Base-by-base conservation (phyloP, 306 rosid species). In the Lithocarpus polystachyus region DNA sequence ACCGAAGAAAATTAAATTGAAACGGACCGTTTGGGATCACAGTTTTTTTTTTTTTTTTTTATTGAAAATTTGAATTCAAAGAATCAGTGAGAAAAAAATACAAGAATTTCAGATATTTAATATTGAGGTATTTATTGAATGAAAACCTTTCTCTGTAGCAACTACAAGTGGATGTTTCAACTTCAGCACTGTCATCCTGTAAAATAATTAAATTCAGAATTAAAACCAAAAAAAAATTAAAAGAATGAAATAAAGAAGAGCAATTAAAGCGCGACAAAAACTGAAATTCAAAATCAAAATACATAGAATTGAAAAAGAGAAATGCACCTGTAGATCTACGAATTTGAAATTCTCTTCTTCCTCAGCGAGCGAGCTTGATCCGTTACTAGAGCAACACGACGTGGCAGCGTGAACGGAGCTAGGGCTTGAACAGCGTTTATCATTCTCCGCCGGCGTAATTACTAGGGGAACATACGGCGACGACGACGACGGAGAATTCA, bases 331-430 rank as follows among this genome's bases (percentile, higher is more conserved):
- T 85, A 89, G 99, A 92, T 95, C 95, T 85, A 80, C 82, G 76
- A 86, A 78, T n/a, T 84, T 75, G 82, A 75, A 76, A 62, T 76
- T 71, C 40, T 84, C 80, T 12, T 89, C 85, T 11, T 81, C 83
- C 72, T 68, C 72, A 14, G 72, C 22, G 4, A 78, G 70, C 54
- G 56, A 79, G 48, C 76, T 79, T 51, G 92, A 89, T 75, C 88
- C 88, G 72, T 89, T 92, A 88, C 91, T 89, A 1, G 97, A 95
- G 82, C 96, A 95, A 78, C 94, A 89, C 14, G 93, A 91, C 9
- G 81, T 76, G 20, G 84, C 83, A 22, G 37, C 68, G 26, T 84
- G 88, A 75, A 82, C 84, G 22, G 81, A 80, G 72, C 56, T 80
- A 82, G 82, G 83, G 78, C 89, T 89, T 13, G 79, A 69, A 73